Base-by-base conservation (phyloP, 2,329 filamentous ascomycete species). In the Penicillium corylophilum region DNA sequence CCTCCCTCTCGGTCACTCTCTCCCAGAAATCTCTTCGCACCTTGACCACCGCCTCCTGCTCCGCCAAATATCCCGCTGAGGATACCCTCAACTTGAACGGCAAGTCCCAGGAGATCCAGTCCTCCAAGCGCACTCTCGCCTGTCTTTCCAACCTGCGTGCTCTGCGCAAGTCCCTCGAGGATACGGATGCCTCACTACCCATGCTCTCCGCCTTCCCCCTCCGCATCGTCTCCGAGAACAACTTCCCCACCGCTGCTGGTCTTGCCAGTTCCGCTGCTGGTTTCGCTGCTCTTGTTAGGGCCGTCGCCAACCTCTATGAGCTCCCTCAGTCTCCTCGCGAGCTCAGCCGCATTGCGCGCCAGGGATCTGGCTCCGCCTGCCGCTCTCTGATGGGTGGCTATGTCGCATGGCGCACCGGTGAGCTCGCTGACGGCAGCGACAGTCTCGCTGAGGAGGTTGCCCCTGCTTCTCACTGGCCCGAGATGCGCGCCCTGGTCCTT, bases 201-300 rank as follows among this genome's bases (percentile, higher is more conserved):
- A 90, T 89, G 72, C 84, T 99, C 51, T 89, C 90, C 10, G 70
- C 79, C 46, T 79, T 88, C 65, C 85, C 89, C 29, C 84, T 99
- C 55, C 88, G 87, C 64, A 87, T 99, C 60, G 91, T 96, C 50
- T 94, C 89, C 51, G 89, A 94, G 78, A 99, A 99, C 82, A 99
- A 99, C 82, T 99, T 99, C 81, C 94, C 94, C 57, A 99, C 94
- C 2, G 94, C 94, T 23, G 94, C 94, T 4, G 94, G 94, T 6
- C 85, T 99, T 24, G 83, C 83, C 36, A 80, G 78, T 60, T 79
- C 78, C 20, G 83, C 83, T n/a, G 83, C 83, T n/a, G 84, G 83
- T 22, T 84, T 86, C 61, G 84, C 83, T 31, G 83, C 84, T 12
- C 75, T 86, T 1, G 82, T 97, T 18, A 84, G 91, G 52, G 92